Percentiles rank a stretch among this genome's conserved stretches.
These are phyloP conservation scores for Cyberlindnera maritima DNA, from an alignment of 805 yeast species.

Conservation along the genomic window DNA sequence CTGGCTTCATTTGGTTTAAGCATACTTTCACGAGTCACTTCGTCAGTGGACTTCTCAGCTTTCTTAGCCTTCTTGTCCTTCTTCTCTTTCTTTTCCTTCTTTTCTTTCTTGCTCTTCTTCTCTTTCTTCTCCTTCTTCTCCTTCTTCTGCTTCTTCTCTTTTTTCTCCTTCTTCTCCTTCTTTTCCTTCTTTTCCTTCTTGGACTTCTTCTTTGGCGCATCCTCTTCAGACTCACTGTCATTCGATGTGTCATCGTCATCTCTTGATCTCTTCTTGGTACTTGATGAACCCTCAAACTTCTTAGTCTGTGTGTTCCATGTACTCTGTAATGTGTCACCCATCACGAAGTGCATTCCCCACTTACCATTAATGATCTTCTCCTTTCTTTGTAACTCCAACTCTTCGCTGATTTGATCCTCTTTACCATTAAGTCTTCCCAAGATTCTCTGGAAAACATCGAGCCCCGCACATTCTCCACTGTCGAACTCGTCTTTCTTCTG, in stretches of 20 bases:
- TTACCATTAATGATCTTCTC: slow-evolving; percentile 76
- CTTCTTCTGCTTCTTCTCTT: slow-evolving; percentile 27
- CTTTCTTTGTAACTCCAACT: slow-evolving; percentile 64
- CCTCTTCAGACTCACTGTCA: slow-evolving; percentile 20
- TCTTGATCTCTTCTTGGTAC: slow-evolving; percentile 28
- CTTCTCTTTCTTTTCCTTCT: slow-evolving; percentile 30
- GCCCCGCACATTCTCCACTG: slow-evolving; percentile 82
- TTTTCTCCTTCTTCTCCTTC: slow-evolving; percentile 28
- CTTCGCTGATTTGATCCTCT: slow-evolving; percentile 61
- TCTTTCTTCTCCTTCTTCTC: slow-evolving; percentile 29
- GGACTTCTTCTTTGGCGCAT: slow-evolving; percentile 22
- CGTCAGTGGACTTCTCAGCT: slow-evolving; percentile 25
- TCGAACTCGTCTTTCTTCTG: slow-evolving; percentile 66
- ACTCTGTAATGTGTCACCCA: slow-evolving; percentile 78
- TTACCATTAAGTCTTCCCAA: slow-evolving; percentile 88
- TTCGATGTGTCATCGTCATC: slow-evolving; percentile 28
- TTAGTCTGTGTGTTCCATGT: slow-evolving; percentile 72
- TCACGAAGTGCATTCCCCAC: slow-evolving; percentile 85
- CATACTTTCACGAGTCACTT: slow-evolving; percentile 41
- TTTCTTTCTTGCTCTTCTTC: slow-evolving; percentile 27
- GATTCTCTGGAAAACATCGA: slow-evolving; percentile 89
- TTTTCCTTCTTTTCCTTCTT: slow-evolving; percentile 28
- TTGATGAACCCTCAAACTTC: slow-evolving; percentile 28
- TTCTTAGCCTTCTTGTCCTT: slow-evolving; percentile 30
- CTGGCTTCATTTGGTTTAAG: slow-evolving; percentile 35